Evolutionary conservation across 2,329 filamentous ascomycete genomes (phyloP).

Genomic region (Fusarium sp.): DNA sequence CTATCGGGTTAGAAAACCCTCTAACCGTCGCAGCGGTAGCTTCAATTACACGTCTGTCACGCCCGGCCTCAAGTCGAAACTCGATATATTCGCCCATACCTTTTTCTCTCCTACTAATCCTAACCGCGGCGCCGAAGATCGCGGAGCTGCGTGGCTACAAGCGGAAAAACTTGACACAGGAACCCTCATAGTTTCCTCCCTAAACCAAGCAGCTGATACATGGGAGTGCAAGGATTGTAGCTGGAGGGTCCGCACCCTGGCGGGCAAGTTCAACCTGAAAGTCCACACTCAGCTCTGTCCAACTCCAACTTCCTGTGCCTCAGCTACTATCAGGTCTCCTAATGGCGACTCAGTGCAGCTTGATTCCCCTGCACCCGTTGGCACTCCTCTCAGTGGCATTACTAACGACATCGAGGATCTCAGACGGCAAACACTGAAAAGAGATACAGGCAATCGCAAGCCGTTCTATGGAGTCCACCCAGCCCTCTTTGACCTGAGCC

Average conservation of each 20-base stretch:
- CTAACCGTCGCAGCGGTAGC: not conserved
- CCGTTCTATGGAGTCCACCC: slow-evolving; percentile 17
- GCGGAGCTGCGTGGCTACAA: not conserved
- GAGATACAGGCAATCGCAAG: not conserved
- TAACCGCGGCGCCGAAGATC: not conserved
- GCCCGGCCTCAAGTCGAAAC: not conserved
- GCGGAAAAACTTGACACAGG: slow-evolving; percentile 5
- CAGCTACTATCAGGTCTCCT: not conserved
- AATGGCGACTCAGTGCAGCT: not conserved
- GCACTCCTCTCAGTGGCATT: not conserved
- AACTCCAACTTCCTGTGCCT: not conserved
- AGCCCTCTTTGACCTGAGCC: slow-evolving; percentile 14
- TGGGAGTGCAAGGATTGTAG: slow-evolving; percentile 20
- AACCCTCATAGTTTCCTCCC: not conserved
- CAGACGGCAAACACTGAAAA: not conserved
- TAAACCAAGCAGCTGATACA: slow-evolving; percentile 5
- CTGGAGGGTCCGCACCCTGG: slow-evolving; percentile 9
- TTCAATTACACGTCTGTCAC: not conserved
- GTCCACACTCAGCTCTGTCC: not conserved
- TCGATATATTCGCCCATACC: slow-evolving; percentile 2
- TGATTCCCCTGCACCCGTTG: not conserved
- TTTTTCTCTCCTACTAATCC: not conserved
- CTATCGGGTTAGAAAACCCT: not conserved
- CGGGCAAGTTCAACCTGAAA: not conserved
- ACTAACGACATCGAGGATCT: not conserved